Evolutionary conservation across 257 asterid species (phyloP).

Genomic region (Scutellaria baicalensis): DNA sequence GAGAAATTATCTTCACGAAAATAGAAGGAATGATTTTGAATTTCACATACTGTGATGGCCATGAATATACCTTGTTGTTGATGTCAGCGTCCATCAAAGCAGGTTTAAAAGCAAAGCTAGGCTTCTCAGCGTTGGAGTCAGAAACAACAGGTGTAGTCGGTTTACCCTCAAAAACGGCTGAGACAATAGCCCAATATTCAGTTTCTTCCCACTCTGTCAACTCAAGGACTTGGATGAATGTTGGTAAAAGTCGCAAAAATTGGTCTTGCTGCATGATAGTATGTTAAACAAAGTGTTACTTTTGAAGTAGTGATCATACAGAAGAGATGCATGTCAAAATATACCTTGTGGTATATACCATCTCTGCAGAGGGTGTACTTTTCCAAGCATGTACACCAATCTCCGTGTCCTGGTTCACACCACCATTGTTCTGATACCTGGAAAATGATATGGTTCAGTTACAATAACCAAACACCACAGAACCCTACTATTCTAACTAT

Average conservation of each 20-base stretch:
- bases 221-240: constrained; percentile 89
- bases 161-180: constrained; percentile 77
- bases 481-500: neutral
- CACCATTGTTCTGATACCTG: constrained; percentile 94
- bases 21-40: neutral
- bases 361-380: constrained; percentile 84
- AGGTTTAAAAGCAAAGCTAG: constrained; percentile 27
- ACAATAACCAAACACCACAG: constrained; percentile 1
- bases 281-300: neutral
- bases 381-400: constrained; percentile 96
- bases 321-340: neutral
- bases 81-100: constrained; percentile 51
- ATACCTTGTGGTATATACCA: constrained; percentile 92
- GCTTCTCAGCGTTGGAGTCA: constrained; percentile 21
- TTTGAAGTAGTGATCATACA: neutral
- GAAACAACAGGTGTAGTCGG: constrained; percentile 32
- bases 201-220: constrained; percentile 73
- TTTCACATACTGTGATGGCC: neutral
- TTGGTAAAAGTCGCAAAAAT: constrained; percentile 74
- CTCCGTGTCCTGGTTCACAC: constrained; percentile 98
- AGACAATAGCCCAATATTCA: constrained; percentile 65
- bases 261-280: constrained; percentile 74
- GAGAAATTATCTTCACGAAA: neutral
- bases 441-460: constrained; percentile 10
- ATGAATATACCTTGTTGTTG: constrained; percentile 65